Percentiles rank a stretch among this genome's conserved stretches.
phyloP scores from a whole-genome alignment of 2,329 filamentous ascomycete species.

The Calonectria ilicicola region DNA sequence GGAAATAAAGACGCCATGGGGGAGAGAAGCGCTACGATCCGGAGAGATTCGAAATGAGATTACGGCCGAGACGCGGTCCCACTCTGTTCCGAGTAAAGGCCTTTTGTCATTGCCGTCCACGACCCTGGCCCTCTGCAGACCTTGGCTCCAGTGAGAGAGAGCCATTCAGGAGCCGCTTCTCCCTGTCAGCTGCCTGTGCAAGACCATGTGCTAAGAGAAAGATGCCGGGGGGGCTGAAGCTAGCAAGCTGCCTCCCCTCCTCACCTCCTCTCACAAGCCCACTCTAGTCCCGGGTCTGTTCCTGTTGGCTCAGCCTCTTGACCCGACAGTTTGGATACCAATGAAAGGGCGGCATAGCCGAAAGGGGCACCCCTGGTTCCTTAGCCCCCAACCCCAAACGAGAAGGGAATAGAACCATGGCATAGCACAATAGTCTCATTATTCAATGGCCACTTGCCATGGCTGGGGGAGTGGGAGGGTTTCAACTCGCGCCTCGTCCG shows the following conservation, averaged over 20 bases:
- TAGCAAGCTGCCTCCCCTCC: neutral
- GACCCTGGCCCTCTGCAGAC: neutral
- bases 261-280: neutral
- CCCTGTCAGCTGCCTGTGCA: neutral
- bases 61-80: conserved; percentile 1
- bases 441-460: neutral
- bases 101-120: neutral
- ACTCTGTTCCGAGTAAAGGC: neutral
- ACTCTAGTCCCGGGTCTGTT: conserved; percentile 9
- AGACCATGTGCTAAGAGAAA: neutral
- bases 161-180: neutral
- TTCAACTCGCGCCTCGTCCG: neutral
- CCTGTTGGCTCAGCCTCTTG: conserved; percentile 35
- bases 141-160: neutral
- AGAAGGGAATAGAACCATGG: neutral
- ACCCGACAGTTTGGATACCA: conserved; percentile 33
- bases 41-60: neutral
- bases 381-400: conserved; percentile 21
- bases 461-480: neutral
- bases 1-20: neutral
- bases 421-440: conserved; percentile 1
- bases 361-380: conserved; percentile 16
- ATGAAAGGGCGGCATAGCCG: conserved; percentile 11
- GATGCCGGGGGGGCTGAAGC: neutral
- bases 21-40: neutral